Conservation (phyloP, 2,329 filamentous ascomycete species). For the Cucurbitaria berberidis region DNA sequence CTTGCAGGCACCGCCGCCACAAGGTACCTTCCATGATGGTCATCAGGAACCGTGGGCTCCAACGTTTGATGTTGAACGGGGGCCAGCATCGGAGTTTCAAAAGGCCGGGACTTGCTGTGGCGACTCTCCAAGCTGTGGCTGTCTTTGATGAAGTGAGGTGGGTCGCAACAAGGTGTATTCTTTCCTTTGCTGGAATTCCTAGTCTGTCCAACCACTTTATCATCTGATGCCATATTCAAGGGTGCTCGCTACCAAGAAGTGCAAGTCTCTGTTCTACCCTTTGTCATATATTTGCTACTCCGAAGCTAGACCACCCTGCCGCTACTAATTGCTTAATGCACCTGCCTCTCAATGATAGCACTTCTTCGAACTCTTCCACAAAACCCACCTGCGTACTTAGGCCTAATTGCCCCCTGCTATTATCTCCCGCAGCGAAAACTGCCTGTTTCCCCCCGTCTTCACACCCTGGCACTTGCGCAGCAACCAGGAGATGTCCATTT, state of each 20-base stretch:
- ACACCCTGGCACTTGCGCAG: slow-evolving; percentile 18
- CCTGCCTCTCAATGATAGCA: slow-evolving; percentile 26
- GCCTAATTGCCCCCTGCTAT: slow-evolving; percentile 34
- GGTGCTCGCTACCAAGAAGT: no score
- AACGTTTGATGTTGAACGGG: slow-evolving; percentile 23
- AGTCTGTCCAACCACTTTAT: neutral
- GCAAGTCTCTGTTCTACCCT: no score
- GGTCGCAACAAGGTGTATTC: neutral
- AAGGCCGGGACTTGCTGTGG: neutral
- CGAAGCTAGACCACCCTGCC: slow-evolving; percentile 36
- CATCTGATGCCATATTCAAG: no score
- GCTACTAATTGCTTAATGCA: slow-evolving; percentile 25
- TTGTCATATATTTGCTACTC: slow-evolving; percentile 8
- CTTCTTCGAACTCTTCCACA: slow-evolving; percentile 25
- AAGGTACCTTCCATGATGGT: slow-evolving; percentile 13
- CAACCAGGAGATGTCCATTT: slow-evolving; percentile 37
- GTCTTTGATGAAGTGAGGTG: neutral
- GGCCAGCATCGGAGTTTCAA: slow-evolving; percentile 1
- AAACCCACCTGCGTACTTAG: slow-evolving; percentile 15
- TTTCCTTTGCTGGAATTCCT: neutral
- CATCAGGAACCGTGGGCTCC: slow-evolving; percentile 15
- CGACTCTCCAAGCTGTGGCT: neutral
- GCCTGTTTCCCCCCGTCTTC: slow-evolving; percentile 3
- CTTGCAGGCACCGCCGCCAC: neutral
- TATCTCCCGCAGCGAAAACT: slow-evolving; percentile 37